phyloP scores from a whole-genome alignment of 1,284 basidiomycete genomes.

The Singerocomus rubriflavus region DNA sequence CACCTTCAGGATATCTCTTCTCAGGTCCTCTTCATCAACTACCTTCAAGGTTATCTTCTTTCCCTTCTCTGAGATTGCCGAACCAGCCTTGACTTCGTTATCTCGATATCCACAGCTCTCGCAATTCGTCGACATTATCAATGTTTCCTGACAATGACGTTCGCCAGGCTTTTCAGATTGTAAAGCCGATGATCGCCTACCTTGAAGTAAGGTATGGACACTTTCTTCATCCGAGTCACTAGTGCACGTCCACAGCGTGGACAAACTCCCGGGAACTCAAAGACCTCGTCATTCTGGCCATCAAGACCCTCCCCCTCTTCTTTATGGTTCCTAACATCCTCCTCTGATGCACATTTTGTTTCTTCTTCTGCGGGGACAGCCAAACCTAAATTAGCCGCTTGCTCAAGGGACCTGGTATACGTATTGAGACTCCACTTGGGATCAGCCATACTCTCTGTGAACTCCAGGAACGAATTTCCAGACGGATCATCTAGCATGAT shows the following conservation, averaged over 20 bases:
- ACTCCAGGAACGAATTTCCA: constrained; percentile 95
- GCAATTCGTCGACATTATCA: constrained; percentile 99
- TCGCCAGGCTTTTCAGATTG: neutral
- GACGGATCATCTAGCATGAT: constrained; percentile 90
- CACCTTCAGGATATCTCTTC: constrained; percentile 91
- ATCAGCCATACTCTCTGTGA: constrained; percentile 74
- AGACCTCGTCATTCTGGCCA: constrained; percentile 77
- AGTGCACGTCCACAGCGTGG: constrained; percentile 84
- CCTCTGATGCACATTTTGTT: constrained; percentile 24
- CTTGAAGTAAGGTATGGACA: constrained; percentile 98
- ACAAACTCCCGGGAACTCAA: constrained; percentile 86
- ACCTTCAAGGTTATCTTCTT: constrained; percentile 89
- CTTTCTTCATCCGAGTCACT: constrained; percentile 93
- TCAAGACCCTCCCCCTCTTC: constrained; percentile 28
- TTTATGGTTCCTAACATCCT: constrained; percentile 34
- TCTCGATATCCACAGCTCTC: constrained; percentile 93
- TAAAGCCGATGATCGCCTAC: constrained; percentile 36
- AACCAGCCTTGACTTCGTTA: constrained; percentile 95
- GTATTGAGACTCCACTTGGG: constrained; percentile 92
- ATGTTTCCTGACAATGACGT: constrained; percentile 66
- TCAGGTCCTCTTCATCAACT: constrained; percentile 92
- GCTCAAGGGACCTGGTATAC: constrained; percentile 80
- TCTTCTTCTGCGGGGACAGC: constrained; percentile 48
- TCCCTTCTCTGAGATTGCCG: constrained; percentile 83
- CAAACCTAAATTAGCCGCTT: constrained; percentile 83